These are phyloP conservation scores for Claviceps cyperi DNA, from an alignment of 2,329 filamentous ascomycete species.

Conservation along the genomic window DNA sequence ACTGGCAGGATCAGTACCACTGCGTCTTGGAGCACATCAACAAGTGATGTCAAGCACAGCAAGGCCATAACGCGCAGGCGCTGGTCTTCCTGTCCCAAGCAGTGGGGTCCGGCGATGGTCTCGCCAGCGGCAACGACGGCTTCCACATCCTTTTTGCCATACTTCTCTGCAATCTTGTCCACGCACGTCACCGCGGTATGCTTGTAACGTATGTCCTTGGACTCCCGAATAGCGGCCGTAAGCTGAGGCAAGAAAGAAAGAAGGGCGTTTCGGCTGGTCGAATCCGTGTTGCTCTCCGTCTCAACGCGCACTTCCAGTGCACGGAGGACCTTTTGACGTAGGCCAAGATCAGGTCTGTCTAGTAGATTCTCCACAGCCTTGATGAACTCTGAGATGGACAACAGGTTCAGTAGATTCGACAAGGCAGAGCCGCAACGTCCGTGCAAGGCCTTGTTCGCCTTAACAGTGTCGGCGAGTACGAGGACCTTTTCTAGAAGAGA, in stretches of 20 bases:
- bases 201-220: constrained; percentile 60
- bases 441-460: constrained; percentile 39
- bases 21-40: constrained; percentile 75
- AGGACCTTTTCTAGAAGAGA: constrained; percentile 52
- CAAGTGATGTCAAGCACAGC: constrained; percentile 74
- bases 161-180: constrained; percentile 86
- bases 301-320: constrained; percentile 71
- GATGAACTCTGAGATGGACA: constrained; percentile 80
- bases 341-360: constrained; percentile 56
- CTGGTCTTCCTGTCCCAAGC: constrained; percentile 59
- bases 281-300: constrained; percentile 54
- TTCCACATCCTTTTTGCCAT: constrained; percentile 78
- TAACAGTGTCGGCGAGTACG: constrained; percentile 49
- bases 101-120: constrained; percentile 61
- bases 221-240: constrained; percentile 59
- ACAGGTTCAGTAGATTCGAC: constrained; percentile 64
- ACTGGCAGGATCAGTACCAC: constrained; percentile 71
- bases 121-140: constrained; percentile 61
- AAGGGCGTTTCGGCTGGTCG: constrained; percentile 52
- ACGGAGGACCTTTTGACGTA: constrained; percentile 65
- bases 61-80: constrained; percentile 71
- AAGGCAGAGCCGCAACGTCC: constrained; percentile 54
- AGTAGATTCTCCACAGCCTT: constrained; percentile 75
- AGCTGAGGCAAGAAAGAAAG: constrained; percentile 69
- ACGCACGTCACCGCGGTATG: constrained; percentile 79